Evolutionary conservation across 2,329 filamentous ascomycete genomes (phyloP).

Genomic region (Venturia effusa): DNA sequence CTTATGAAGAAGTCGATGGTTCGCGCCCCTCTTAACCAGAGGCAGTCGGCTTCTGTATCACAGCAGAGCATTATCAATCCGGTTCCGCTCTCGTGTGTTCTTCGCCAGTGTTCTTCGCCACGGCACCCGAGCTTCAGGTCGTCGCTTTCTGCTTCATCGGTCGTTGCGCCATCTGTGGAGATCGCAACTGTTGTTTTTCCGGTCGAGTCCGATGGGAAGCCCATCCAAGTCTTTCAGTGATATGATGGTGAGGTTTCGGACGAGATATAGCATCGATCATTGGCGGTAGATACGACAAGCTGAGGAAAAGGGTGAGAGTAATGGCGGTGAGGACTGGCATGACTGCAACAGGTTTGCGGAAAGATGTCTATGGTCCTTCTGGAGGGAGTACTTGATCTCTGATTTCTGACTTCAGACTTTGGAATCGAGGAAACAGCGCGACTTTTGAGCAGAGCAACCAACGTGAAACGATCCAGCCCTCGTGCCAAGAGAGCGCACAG

Average conservation of each 20-base stretch:
- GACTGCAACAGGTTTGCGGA: too few relatives aligned
- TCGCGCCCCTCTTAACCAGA: too few relatives aligned
- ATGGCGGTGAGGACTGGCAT: background rate
- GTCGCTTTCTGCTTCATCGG: background rate
- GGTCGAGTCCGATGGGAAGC: background rate
- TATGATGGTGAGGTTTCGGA: background rate
- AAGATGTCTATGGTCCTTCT: background rate
- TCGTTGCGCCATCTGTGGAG: background rate
- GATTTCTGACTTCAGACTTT: background rate
- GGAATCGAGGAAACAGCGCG: background rate
- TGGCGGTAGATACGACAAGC: background rate
- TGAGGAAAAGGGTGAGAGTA: background rate
- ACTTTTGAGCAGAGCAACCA: background rate
- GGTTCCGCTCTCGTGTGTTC: background rate
- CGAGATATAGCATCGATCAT: background rate
- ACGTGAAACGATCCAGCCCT: background rate
- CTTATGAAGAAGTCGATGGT: too few relatives aligned
- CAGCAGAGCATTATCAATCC: background rate
- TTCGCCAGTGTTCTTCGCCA: too few relatives aligned
- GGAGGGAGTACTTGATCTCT: background rate
- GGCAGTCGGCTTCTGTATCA: too few relatives aligned
- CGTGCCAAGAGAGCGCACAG: background rate
- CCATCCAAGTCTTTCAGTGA: background rate
- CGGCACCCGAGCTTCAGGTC: background rate
- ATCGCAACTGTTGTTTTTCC: background rate